Percentiles rank a stretch among this genome's conserved stretches.
These are phyloP conservation scores for Aspergillus brunneoviolaceus DNA, from an alignment of 2,329 filamentous ascomycete genomes.

Conservation along the genomic window DNA sequence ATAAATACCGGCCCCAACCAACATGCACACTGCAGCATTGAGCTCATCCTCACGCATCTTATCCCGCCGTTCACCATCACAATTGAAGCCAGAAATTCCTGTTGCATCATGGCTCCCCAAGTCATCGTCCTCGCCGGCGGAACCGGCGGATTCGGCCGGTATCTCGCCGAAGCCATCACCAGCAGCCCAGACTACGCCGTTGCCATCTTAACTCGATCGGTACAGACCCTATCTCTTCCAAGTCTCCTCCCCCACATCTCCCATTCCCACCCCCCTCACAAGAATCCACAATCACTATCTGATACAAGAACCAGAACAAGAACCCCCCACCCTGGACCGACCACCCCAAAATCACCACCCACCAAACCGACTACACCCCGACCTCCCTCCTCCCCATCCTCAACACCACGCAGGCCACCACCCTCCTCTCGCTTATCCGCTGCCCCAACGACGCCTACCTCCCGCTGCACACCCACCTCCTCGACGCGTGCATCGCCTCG, in stretches of 20 bases:
- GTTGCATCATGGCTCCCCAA: not conserved
- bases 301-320: not conserved
- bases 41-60: too few species aligned
- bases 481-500: constrained; percentile 5
- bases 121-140: not conserved
- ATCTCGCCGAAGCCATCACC: not conserved
- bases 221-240: not conserved
- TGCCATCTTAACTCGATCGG: not conserved
- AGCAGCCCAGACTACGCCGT: not conserved
- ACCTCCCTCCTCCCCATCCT: constrained; percentile 5
- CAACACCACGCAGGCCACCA: not conserved
- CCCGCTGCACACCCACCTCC: constrained; percentile 2
- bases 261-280: not conserved
- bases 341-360: not conserved
- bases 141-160: not conserved
- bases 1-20: not conserved
- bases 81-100: not conserved
- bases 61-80: too few species aligned
- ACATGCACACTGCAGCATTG: not conserved
- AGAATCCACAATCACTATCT: too few species aligned
- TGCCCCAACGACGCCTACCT: not conserved
- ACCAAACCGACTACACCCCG: constrained; percentile 8
- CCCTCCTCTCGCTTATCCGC: constrained; percentile 11
- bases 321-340: not conserved
- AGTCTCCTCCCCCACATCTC: too few species aligned